These are phyloP conservation scores for Triadica sebifera DNA, from an alignment of 345 rosid genomes.

Conservation along the genomic window DNA sequence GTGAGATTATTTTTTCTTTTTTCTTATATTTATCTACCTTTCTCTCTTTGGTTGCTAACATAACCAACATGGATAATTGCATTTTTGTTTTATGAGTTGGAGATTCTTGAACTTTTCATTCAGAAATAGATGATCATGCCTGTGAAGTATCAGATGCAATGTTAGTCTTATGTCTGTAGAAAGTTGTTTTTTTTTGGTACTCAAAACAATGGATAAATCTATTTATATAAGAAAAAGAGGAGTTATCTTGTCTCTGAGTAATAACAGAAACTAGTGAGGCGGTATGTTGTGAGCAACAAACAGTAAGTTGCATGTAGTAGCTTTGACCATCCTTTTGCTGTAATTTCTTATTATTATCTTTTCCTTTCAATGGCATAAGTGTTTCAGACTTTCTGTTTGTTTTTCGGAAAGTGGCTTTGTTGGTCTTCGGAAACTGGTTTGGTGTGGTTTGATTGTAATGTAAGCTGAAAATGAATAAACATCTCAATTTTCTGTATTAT, in stretches of 20 bases:
- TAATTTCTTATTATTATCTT: not conserved
- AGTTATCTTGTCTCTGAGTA: not conserved
- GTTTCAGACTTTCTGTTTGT: not conserved
- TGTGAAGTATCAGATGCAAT: not conserved
- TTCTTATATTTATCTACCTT: not conserved
- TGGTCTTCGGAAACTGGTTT: not conserved
- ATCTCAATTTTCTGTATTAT: not conserved
- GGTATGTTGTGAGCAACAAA: not conserved
- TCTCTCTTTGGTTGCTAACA: not conserved
- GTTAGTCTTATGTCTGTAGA: not conserved
- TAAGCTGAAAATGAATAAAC: not conserved
- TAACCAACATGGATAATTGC: not conserved
- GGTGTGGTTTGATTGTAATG: not conserved
- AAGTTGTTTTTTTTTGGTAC: not conserved
- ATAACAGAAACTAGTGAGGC: not conserved
- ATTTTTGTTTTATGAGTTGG: not conserved
- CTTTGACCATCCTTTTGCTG: not conserved
- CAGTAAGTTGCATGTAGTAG: not conserved
- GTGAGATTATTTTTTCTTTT: constrained; percentile 26
- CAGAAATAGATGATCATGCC: not conserved
- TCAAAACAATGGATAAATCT: not conserved
- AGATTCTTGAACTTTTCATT: not conserved
- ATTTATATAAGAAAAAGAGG: not conserved
- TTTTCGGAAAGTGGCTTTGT: not conserved
- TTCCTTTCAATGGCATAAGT: not conserved